Evolutionary conservation across 805 yeast genomes (phyloP).

Genomic region (Ogataea degrootiae): DNA sequence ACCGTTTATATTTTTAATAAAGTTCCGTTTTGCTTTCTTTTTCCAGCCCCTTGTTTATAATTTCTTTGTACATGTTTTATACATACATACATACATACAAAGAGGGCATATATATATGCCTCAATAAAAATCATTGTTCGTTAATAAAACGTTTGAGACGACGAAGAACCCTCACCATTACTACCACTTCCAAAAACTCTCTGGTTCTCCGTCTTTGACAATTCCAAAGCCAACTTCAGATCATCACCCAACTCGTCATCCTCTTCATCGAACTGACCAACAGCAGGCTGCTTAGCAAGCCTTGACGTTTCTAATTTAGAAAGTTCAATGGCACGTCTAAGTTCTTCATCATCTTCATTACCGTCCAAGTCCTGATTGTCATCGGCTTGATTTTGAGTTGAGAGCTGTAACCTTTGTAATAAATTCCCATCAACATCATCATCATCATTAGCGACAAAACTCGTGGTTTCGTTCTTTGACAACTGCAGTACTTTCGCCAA

Average conservation of each 20-base stretch:
- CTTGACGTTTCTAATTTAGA: slow-evolving; percentile 12
- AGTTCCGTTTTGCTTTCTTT: too few species aligned
- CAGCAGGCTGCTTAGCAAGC: slow-evolving; percentile 1
- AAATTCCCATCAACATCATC: not conserved
- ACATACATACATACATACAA: too few species aligned
- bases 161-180: not conserved
- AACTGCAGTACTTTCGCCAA: slow-evolving; percentile 1
- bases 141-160: not conserved
- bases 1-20: too few species aligned
- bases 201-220: slow-evolving; percentile 8
- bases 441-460: not conserved
- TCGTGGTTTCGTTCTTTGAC: not conserved
- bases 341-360: slow-evolving; percentile 3
- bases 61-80: too few species aligned
- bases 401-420: not conserved
- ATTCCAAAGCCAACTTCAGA: slow-evolving; percentile 10
- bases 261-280: not conserved
- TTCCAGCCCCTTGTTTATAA: too few species aligned
- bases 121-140: not conserved
- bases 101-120: too few species aligned
- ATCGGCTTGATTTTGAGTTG: not conserved
- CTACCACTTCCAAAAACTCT: not conserved
- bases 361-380: not conserved
- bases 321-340: slow-evolving; percentile 11
- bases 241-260: slow-evolving; percentile 8